phyloP scores from a whole-genome alignment of 306 rosid genomes.

The Sphenostylis stenocarpa region DNA sequence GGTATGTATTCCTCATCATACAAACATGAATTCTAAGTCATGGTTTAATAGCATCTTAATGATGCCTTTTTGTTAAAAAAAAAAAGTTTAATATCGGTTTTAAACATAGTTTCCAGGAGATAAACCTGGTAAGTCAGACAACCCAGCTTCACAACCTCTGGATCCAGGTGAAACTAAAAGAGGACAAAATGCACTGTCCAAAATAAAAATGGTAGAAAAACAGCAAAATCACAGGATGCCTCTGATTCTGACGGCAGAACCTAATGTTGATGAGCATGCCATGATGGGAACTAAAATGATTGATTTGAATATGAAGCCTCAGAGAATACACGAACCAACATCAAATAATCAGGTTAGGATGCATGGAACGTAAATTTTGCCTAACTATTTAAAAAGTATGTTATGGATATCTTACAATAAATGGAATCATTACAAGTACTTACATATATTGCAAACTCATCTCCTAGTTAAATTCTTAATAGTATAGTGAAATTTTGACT shows the following conservation, averaged over 20 bases:
- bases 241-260: constrained; percentile 34
- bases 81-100: constrained; percentile 23
- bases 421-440: background rate
- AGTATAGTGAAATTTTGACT: background rate
- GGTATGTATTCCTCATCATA: constrained; percentile 48
- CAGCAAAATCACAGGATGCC: constrained; percentile 52
- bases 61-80: background rate
- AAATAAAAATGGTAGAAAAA: constrained; percentile 43
- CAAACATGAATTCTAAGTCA: background rate
- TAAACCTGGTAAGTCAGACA: constrained; percentile 52
- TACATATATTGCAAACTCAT: background rate
- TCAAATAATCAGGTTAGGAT: constrained; percentile 68
- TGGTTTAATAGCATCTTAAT: background rate
- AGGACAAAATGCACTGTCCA: constrained; percentile 43
- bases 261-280: constrained; percentile 53
- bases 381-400: background rate
- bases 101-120: constrained; percentile 74
- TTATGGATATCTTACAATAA: background rate
- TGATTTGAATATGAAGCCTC: constrained; percentile 80
- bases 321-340: constrained; percentile 60
- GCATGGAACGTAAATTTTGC: background rate
- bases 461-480: background rate
- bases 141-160: constrained; percentile 35
- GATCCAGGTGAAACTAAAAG: constrained; percentile 47
- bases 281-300: constrained; percentile 61